Base-by-base conservation (phyloP, 495 filamentous ascomycete species). In the Lasiosphaeria hispida region DNA sequence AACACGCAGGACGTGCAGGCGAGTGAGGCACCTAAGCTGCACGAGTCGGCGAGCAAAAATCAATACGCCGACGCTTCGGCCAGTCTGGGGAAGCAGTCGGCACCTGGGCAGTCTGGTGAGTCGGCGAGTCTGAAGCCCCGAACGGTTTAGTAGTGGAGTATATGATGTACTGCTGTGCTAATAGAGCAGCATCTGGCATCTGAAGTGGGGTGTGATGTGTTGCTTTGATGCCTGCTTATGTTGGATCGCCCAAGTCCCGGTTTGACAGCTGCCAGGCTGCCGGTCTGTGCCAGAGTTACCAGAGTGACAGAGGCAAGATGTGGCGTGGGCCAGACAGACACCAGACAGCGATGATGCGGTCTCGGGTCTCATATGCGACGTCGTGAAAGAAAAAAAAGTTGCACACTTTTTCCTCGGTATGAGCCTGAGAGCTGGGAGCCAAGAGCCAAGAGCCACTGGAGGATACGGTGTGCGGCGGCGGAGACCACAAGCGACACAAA, bases 11-110 rank as follows among this genome's bases (percentile, higher is more conserved):
- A 33, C 47, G 47, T 49, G 47, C 47, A 49, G 47, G 47, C n/a
- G 23, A 19, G 47, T 34, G 33, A 33, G 10, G 23, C 33, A 19
- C 36, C 23, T 10, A 15, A 9, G 53, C 53, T 55, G 53, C 53
- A 55, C 53, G 53, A 43, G 39, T 55, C 53, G 51, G 51, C 51
- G 51, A 47, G 37, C 40, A 23, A 55, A 47, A 34, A 18, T 19
- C 23, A 30, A 30, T 39, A 17, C 49, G 36, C 35, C 34, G 49
- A 19, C 34, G 35, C 15, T 8, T 52, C 49, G 49, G 35, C 34
- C 49, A 19, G 49, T 33, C 13, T 14, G 47, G 43, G 15, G 30
- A 17, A 47, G 43, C 8, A 17, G 43, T 47, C 23, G 23, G 23
- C 23, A 30, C 23, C 23, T 30, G 23, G 6, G 17, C 43, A 47